Evolutionary conservation across 2,329 filamentous ascomycete species (phyloP).

Genomic region (Fusarium citri): DNA sequence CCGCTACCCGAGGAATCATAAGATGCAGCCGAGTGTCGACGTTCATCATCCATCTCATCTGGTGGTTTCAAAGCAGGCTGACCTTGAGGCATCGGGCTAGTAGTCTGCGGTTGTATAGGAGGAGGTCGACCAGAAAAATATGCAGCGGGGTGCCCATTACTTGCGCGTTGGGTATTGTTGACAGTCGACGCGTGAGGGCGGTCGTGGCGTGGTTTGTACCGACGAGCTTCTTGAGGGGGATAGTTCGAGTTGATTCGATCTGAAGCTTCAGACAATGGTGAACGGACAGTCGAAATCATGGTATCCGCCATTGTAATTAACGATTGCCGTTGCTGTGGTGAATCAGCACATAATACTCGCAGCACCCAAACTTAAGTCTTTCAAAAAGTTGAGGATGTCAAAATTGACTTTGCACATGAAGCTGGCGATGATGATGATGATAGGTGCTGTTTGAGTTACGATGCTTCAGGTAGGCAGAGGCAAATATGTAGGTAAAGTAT

Average conservation of each 20-base stretch:
- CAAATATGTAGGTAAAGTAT: constrained; percentile 4
- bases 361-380: constrained; percentile 18
- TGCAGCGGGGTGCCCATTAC: constrained; percentile 28
- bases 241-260: constrained; percentile 59
- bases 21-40: constrained; percentile 56
- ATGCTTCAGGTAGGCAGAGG: background rate
- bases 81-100: constrained; percentile 33
- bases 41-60: constrained; percentile 50
- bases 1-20: constrained; percentile 56
- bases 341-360: constrained; percentile 53
- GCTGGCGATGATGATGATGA: constrained; percentile 3
- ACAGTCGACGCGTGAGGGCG: constrained; percentile 32
- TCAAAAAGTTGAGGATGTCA: constrained; percentile 22
- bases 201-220: constrained; percentile 49
- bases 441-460: background rate
- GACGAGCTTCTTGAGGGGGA: constrained; percentile 44
- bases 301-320: constrained; percentile 50
- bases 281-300: constrained; percentile 49
- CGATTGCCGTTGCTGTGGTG: constrained; percentile 33
- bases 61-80: constrained; percentile 44
- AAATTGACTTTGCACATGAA: constrained; percentile 21
- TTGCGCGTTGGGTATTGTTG: constrained; percentile 28
- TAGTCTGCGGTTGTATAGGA: constrained; percentile 18
- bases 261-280: constrained; percentile 61
- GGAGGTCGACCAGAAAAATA: constrained; percentile 35